phyloP scores from a whole-genome alignment of 345 rosid genomes.

The Fremontodendron californicum region DNA sequence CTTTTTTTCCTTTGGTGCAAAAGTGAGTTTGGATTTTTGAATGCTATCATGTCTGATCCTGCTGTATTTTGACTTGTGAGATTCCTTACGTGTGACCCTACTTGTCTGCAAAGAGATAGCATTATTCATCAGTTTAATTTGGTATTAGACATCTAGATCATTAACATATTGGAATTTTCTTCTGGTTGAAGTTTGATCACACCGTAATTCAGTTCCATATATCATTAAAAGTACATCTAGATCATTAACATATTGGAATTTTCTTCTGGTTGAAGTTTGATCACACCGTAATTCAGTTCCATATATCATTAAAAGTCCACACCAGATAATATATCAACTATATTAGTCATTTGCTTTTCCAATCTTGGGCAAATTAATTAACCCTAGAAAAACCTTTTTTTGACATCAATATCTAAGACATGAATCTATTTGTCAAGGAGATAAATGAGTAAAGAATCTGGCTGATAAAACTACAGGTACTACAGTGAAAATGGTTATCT shows the following conservation, averaged over 20 bases:
- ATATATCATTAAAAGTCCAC: no score
- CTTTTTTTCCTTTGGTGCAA: slow-evolving; percentile 22
- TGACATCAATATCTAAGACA: not conserved
- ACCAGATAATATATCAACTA: not conserved
- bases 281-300: not conserved
- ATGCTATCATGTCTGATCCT: slow-evolving; percentile 42
- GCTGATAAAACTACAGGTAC: not conserved
- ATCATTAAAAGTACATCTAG: no score
- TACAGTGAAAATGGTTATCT: not conserved
- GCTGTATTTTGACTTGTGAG: slow-evolving; percentile 22
- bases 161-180: not conserved
- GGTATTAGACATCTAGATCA: not conserved
- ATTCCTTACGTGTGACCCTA: slow-evolving; percentile 3
- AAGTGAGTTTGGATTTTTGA: slow-evolving; percentile 40
- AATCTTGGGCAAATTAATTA: not conserved
- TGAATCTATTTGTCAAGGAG: not conserved
- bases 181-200: not conserved
- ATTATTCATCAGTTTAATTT: slow-evolving; percentile 18
- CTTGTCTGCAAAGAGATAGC: not conserved
- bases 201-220: not conserved
- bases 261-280: slow-evolving; percentile 1
- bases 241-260: not conserved
- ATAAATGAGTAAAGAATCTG: not conserved
- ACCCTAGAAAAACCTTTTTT: not conserved
- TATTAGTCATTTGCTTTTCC: not conserved